Evolutionary conservation across 768 basidiomycete genomes (phyloP).

Genomic region (Tricholoma terreum): DNA sequence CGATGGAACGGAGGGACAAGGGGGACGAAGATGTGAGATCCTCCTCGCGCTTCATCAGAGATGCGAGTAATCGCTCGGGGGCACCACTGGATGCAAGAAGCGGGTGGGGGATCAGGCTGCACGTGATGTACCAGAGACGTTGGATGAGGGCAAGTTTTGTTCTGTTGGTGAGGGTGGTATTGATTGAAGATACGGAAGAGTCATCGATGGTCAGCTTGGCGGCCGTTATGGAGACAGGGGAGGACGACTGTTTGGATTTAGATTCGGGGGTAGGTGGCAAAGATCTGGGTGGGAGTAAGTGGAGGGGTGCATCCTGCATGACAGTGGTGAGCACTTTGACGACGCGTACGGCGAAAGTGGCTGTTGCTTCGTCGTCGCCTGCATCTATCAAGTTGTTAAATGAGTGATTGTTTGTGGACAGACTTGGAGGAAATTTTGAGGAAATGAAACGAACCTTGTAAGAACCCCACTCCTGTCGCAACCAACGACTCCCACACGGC

Average conservation of each 20-base stretch:
- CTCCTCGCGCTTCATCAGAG: constrained; percentile 47
- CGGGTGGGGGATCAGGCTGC: constrained; percentile 37
- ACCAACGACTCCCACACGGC: constrained; percentile 59
- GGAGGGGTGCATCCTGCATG: constrained; percentile 43
- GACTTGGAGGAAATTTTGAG: neutral
- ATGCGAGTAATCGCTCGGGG: constrained; percentile 44
- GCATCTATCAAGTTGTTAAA: constrained; percentile 8
- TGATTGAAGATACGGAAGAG: constrained; percentile 3
- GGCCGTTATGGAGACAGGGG: neutral
- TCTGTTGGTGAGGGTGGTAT: constrained; percentile 14
- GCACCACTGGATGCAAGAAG: constrained; percentile 35
- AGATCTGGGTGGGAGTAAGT: constrained; percentile 32
- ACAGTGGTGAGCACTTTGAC: constrained; percentile 46
- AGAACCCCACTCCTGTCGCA: constrained; percentile 41
- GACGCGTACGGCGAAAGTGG: constrained; percentile 37
- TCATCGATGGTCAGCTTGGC: constrained; percentile 8
- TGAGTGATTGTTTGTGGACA: neutral
- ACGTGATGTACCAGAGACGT: constrained; percentile 54
- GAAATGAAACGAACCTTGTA: constrained; percentile 39
- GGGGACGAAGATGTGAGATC: constrained; percentile 35
- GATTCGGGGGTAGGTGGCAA: constrained; percentile 11
- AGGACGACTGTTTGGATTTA: neutral
- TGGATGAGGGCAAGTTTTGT: constrained; percentile 58
- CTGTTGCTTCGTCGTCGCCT: constrained; percentile 45
- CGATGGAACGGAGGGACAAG: constrained; percentile 4